Evolutionary conservation across 208 protist species (phyloP).

Genomic region (Wallacemonas rigidus): DNA sequence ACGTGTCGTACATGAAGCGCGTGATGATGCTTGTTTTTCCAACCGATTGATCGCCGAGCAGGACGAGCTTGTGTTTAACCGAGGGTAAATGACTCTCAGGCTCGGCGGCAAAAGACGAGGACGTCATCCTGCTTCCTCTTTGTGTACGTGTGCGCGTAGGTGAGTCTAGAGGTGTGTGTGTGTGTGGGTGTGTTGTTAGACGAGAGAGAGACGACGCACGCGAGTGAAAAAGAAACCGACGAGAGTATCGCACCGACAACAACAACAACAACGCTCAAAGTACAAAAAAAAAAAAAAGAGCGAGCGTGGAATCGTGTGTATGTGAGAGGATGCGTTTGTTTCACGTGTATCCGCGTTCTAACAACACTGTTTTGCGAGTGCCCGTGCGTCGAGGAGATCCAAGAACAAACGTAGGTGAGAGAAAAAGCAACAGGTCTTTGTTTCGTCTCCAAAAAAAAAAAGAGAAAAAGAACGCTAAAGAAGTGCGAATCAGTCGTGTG

Average conservation of each 20-base stretch:
- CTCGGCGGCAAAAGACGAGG: neutral
- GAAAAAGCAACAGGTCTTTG: neutral
- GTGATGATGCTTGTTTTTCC: conserved; percentile 98
- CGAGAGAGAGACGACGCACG: neutral
- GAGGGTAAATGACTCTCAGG: conserved; percentile 14
- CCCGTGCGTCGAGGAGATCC: too few species aligned
- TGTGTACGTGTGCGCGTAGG: too few species aligned
- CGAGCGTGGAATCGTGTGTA: neutral
- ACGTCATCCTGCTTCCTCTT: neutral
- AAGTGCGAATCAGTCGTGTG: too few species aligned
- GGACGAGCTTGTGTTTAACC: conserved; percentile 98
- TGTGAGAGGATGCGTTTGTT: too few species aligned
- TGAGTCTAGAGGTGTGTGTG: neutral
- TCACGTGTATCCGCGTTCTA: too few species aligned
- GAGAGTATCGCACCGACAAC: neutral
- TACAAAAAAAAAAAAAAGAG: conserved; percentile 7
- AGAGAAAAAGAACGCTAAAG: too few species aligned
- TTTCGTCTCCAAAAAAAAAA: too few species aligned
- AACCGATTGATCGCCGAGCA: conserved; percentile 97
- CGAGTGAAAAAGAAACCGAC: neutral
- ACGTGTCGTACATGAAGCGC: conserved; percentile 98
- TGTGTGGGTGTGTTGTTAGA: neutral
- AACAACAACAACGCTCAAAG: neutral
- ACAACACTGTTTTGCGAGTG: too few species aligned
- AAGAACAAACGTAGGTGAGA: neutral